phyloP scores from a whole-genome alignment of 2,329 filamentous ascomycete species.

The Nemania sp. region DNA sequence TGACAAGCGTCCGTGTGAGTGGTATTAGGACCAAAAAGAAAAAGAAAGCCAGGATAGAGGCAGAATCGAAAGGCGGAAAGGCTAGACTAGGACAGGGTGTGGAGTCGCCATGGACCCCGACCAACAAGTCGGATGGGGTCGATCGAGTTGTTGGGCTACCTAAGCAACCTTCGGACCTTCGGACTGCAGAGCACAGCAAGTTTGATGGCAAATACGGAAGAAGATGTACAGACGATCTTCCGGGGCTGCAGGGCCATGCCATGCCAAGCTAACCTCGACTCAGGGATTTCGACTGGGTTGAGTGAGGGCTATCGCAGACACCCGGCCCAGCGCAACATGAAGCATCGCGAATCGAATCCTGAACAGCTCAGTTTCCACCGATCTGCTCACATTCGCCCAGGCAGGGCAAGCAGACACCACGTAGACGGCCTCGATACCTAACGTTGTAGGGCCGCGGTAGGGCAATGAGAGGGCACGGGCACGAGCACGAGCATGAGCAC shows the following conservation, averaged over 20 bases:
- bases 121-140: conserved; percentile 20
- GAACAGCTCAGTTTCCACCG: conserved; percentile 2
- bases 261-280: conserved; percentile 19
- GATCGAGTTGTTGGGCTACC: conserved; percentile 9
- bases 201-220: conserved; percentile 8
- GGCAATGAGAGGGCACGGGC: background rate
- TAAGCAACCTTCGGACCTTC: conserved; percentile 21
- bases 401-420: background rate
- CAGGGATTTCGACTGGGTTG: conserved; percentile 20
- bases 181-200: conserved; percentile 17
- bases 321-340: conserved; percentile 4
- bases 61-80: conserved; percentile 14
- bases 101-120: conserved; percentile 22
- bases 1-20: conserved; percentile 6
- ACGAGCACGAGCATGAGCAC: too few species aligned
- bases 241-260: conserved; percentile 20
- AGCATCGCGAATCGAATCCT: conserved; percentile 12
- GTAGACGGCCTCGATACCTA: conserved; percentile 6
- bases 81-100: conserved; percentile 23
- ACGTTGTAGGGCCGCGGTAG: conserved; percentile 10
- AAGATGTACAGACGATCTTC: conserved; percentile 22
- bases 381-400: conserved; percentile 2
- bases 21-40: conserved; percentile 1
- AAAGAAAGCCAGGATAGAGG: conserved; percentile 4
- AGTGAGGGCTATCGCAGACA: conserved; percentile 11